These are phyloP conservation scores for Eleusine indica DNA, from an alignment of 176 grass and related monocot species.

Conservation along the genomic window DNA sequence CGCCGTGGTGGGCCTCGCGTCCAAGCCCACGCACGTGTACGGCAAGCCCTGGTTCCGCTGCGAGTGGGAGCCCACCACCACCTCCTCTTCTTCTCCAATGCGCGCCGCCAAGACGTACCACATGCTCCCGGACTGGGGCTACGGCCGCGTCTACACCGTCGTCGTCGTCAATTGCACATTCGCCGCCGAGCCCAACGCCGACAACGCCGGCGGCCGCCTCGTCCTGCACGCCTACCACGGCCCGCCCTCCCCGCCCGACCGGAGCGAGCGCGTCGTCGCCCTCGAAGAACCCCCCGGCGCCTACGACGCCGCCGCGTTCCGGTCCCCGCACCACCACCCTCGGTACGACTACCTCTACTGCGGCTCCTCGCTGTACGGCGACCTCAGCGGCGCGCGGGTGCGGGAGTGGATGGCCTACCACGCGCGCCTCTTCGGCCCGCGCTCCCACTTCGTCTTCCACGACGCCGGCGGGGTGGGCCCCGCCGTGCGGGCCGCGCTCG, in stretches of 20 bases:
- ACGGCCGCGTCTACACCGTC: constrained; percentile 93
- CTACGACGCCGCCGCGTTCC: constrained; percentile 67
- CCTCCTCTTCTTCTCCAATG: constrained; percentile 15
- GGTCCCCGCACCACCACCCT: constrained; percentile 38
- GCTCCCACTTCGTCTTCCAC: constrained; percentile 93
- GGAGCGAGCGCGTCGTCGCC: constrained; percentile 68
- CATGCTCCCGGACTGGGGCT: constrained; percentile 99
- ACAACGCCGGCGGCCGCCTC: constrained; percentile 69
- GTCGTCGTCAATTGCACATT: constrained; percentile 99
- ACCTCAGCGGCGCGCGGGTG: constrained; percentile 64
- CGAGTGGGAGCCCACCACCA: constrained; percentile 57
- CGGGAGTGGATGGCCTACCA: constrained; percentile 99
- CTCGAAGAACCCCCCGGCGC: constrained; percentile 66
- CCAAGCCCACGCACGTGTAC: constrained; percentile 85
- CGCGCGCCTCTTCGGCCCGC: constrained; percentile 72
- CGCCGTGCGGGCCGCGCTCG: constrained; percentile 65
- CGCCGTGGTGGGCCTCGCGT: constrained; percentile 74
- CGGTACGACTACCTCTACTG: constrained; percentile 93
- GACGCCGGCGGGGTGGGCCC: constrained; percentile 71
- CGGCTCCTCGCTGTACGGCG: constrained; percentile 83
- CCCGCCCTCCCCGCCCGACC: constrained; percentile 24
- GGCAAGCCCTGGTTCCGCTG: constrained; percentile 85
- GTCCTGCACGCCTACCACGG: constrained; percentile 82
- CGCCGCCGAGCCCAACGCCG: constrained; percentile 57
- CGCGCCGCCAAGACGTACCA: constrained; percentile 69